These are phyloP conservation scores for Paramecium caudatum DNA, from an alignment of 73 alveolate species.

Conservation along the genomic window DNA sequence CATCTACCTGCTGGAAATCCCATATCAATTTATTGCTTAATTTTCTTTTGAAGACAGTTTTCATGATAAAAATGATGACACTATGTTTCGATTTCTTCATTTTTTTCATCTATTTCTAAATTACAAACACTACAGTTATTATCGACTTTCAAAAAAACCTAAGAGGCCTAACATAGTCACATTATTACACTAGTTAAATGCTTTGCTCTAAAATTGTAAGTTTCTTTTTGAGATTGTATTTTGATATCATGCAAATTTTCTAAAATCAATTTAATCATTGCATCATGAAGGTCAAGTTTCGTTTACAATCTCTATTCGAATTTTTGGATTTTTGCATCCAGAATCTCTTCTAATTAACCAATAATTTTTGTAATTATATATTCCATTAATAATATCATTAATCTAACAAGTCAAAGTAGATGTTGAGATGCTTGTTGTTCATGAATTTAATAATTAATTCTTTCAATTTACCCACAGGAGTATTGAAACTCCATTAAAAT, in stretches of 20 bases:
- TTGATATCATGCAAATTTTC: neutral
- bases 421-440: neutral
- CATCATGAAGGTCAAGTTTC: neutral
- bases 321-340: conserved; percentile 14
- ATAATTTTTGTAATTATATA: neutral
- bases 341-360: neutral
- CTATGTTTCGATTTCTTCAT: neutral
- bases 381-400: neutral
- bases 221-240: neutral
- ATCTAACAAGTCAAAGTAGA: neutral
- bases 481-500: neutral
- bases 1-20: neutral
- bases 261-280: neutral
- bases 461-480: neutral
- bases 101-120: neutral
- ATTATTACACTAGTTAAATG: neutral
- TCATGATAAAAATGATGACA: neutral
- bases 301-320: neutral
- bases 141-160: neutral
- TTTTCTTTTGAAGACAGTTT: neutral
- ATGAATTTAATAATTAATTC: neutral
- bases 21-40: neutral
- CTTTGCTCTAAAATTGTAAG: neutral
- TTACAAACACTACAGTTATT: neutral
- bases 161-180: neutral